Evolutionary conservation across 306 rosid species (phyloP).

Genomic region (Malus domestica): DNA sequence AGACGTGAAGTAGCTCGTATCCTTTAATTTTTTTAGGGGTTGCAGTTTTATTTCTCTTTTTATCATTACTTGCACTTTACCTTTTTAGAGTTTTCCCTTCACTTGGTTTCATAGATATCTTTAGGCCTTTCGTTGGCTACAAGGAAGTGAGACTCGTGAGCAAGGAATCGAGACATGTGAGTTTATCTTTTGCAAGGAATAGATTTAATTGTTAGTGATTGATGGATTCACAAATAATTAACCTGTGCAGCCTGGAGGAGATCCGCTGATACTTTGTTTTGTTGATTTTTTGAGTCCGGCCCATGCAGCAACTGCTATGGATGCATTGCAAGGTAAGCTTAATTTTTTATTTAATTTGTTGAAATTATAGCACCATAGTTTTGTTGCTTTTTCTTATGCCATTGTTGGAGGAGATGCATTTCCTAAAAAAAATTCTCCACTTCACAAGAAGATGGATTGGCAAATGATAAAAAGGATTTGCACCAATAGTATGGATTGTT

Average conservation of each 20-base stretch:
- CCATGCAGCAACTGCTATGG: conserved; percentile 98
- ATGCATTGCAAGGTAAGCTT: conserved; percentile 85
- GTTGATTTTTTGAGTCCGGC: conserved; percentile 93
- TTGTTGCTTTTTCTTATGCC: conserved; percentile 3
- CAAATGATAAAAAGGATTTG: not conserved
- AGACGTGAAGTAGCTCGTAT: conserved; percentile 99
- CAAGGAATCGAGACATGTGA: conserved; percentile 96
- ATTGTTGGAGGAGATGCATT: conserved; percentile 9
- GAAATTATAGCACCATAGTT: conserved; percentile 7
- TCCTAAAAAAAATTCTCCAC: not conserved
- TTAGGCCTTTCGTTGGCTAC: conserved; percentile 98
- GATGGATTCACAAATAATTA: conserved; percentile 25
- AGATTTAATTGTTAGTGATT: conserved; percentile 6
- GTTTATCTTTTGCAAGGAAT: conserved; percentile 25
- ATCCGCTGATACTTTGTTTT: conserved; percentile 87
- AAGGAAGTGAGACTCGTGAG: conserved; percentile 96
- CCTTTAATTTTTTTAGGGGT: conserved; percentile 27
- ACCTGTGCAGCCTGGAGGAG: conserved; percentile 87
- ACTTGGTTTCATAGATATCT: conserved; percentile 57
- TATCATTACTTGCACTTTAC: conserved; percentile 8
- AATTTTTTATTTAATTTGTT: conserved; percentile 7
- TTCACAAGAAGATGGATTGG: not conserved
- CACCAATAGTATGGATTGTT: not conserved
- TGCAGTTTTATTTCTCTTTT: not conserved
- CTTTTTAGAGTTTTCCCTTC: conserved; percentile 34